Evolutionary conservation across 179 eudicot species (phyloP).

Genomic region (Carnegiea gigantea): DNA sequence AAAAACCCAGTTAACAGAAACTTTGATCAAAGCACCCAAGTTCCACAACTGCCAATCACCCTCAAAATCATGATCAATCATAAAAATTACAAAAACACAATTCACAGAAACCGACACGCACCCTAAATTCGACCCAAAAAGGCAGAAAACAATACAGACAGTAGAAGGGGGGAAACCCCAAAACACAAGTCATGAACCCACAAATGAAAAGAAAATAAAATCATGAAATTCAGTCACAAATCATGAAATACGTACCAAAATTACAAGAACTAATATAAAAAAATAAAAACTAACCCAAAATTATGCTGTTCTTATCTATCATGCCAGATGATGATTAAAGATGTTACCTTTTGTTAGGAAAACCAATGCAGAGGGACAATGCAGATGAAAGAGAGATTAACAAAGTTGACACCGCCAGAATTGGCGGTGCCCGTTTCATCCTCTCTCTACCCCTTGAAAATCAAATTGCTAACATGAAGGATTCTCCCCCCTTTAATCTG

Average conservation of each 20-base stretch:
- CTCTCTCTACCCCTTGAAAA: neutral
- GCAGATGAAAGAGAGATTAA: constrained; percentile 8
- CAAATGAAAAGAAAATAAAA: neutral
- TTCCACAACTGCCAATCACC: neutral
- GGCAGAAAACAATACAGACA: neutral
- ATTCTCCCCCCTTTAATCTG: constrained; percentile 1
- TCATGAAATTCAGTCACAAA: constrained; percentile 13
- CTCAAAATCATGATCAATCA: neutral
- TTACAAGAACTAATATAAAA: too few species aligned
- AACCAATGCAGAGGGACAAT: constrained; percentile 9
- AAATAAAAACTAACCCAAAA: neutral
- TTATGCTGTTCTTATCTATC: neutral
- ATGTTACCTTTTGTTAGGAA: constrained; percentile 21
- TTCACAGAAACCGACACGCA: neutral
- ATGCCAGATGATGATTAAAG: neutral
- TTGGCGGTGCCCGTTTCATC: constrained; percentile 11
- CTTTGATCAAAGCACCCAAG: constrained; percentile 6
- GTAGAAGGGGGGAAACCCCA: too few species aligned
- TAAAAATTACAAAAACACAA: neutral
- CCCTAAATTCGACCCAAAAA: constrained; percentile 14
- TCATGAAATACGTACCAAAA: neutral
- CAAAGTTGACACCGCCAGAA: constrained; percentile 16
- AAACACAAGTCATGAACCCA: neutral
- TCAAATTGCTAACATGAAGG: constrained; percentile 6
- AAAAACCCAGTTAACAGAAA: neutral